Conservation (phyloP, 805 yeast genomes). For the Starmerella vaccinii region DNA sequence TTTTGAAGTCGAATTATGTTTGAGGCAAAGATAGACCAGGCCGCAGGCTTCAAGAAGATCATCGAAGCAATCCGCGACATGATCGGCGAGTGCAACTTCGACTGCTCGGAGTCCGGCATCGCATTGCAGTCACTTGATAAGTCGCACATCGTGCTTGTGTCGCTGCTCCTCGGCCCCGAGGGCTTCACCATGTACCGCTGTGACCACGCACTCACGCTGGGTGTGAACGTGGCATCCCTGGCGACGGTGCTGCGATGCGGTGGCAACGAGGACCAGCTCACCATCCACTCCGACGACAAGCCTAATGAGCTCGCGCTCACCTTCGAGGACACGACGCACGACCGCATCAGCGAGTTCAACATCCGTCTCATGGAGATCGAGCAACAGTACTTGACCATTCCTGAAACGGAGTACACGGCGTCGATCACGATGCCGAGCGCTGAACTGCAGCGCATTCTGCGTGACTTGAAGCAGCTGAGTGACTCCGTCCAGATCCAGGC, state of each 20-base stretch:
- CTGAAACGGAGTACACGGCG: conserved; percentile 85
- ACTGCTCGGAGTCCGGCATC: conserved; percentile 90
- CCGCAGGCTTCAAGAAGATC: conserved; percentile 80
- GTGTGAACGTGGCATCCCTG: conserved; percentile 79
- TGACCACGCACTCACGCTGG: conserved; percentile 85
- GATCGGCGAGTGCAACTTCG: conserved; percentile 90
- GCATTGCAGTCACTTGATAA: conserved; percentile 96
- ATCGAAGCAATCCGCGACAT: conserved; percentile 91
- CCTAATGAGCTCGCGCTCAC: conserved; percentile 71
- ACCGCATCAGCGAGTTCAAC: conserved; percentile 82
- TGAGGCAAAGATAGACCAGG: conserved; percentile 94
- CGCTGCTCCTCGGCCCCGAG: conserved; percentile 74
- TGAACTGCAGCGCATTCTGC: conserved; percentile 80
- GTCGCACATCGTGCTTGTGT: conserved; percentile 86
- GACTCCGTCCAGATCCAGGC: conserved; percentile 80
- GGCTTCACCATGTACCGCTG: conserved; percentile 90
- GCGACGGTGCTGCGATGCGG: conserved; percentile 86
- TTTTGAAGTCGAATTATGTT: conserved; percentile 45
- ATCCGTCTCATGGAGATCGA: conserved; percentile 93
- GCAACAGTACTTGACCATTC: conserved; percentile 85
- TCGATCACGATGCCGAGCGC: conserved; percentile 75
- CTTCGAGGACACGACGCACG: conserved; percentile 85
- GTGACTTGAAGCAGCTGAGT: conserved; percentile 76
- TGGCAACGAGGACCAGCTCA: conserved; percentile 75
- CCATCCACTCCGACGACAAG: conserved; percentile 78